A percentile compares a stretch with the other conserved stretches of the same genome.
Conservation (phyloP, 1,139 yeast species). For the Wickerhamomyces sp. region DNA sequence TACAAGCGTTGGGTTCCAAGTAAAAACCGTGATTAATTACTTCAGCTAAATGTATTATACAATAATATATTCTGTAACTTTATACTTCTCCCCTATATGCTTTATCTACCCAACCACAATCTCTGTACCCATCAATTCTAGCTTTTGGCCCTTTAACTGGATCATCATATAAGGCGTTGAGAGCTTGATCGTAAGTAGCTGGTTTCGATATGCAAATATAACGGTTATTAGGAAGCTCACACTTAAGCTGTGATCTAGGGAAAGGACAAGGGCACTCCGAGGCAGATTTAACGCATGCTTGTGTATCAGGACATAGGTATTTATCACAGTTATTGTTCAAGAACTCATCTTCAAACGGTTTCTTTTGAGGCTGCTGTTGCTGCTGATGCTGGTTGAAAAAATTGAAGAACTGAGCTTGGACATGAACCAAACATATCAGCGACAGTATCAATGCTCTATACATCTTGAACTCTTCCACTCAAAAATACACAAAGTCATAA, state of each 20-base stretch:
- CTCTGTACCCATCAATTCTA: slow-evolving; percentile 52
- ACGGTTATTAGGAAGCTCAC: slow-evolving; percentile 63
- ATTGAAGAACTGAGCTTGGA: slow-evolving; percentile 25
- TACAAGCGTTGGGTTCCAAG: slow-evolving; percentile 84
- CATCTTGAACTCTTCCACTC: no score
- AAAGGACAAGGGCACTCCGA: slow-evolving; percentile 86
- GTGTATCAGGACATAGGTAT: slow-evolving; percentile 80
- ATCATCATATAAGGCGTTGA: slow-evolving; percentile 42
- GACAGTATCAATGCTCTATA: not conserved
- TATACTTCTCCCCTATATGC: slow-evolving; percentile 44
- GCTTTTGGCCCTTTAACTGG: slow-evolving; percentile 48
- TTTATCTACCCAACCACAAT: slow-evolving; percentile 72
- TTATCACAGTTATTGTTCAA: slow-evolving; percentile 48
- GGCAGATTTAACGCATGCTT: slow-evolving; percentile 65
- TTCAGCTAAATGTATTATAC: no score
- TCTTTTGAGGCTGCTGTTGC: slow-evolving; percentile 24
- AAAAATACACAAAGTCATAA: no score
- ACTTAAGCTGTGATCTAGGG: slow-evolving; percentile 79
- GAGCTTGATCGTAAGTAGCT: slow-evolving; percentile 38
- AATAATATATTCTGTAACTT: no score
- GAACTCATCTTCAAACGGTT: slow-evolving; percentile 34
- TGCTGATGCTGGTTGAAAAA: slow-evolving; percentile 32
- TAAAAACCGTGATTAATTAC: slow-evolving; percentile 68
- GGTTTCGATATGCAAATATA: slow-evolving; percentile 81
- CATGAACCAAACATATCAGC: slow-evolving; percentile 3